Evolutionary conservation across 1,139 yeast genomes (phyloP).

Genomic region (Nakaseomyces delphensis): DNA sequence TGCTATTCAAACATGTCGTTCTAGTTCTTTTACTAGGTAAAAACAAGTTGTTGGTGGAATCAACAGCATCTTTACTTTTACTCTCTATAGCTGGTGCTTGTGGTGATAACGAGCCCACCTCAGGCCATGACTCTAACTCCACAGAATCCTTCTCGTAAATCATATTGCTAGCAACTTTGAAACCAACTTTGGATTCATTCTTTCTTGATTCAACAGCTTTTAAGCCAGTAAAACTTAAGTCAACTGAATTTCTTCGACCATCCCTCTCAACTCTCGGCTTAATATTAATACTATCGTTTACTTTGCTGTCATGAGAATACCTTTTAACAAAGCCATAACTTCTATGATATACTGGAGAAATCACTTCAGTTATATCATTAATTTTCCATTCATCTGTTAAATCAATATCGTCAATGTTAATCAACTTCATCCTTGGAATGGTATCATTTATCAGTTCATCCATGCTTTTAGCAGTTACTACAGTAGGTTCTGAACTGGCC

Average conservation of each 20-base stretch:
- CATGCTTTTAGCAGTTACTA: too few species aligned
- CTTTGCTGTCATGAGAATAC: conserved; percentile 1
- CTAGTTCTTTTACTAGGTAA: conserved; percentile 22
- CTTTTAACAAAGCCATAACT: conserved; percentile 1
- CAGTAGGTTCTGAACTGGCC: too few species aligned
- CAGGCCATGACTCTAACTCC: conserved; percentile 29
- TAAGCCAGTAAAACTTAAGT: background rate
- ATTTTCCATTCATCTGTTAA: conserved; percentile 16
- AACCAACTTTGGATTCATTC: background rate
- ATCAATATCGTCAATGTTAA: conserved; percentile 24
- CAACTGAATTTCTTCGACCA: conserved; percentile 5
- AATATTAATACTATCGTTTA: background rate
- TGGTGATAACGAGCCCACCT: conserved; percentile 1
- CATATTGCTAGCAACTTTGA: conserved; percentile 7
- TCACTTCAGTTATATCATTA: conserved; percentile 19
- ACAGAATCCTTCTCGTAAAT: conserved; percentile 14
- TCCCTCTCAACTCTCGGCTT: conserved; percentile 7
- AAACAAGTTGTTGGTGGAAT: conserved; percentile 7
- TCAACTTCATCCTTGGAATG: conserved; percentile 16
- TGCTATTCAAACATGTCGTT: conserved; percentile 23
- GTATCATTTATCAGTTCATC: background rate
- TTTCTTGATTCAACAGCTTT: background rate
- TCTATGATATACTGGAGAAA: conserved; percentile 20
- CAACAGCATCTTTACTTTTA: background rate
- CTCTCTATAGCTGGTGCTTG: background rate